Evolutionary conservation across 1,284 basidiomycete genomes (phyloP).

Genomic region (Tylopilus orsonianus): DNA sequence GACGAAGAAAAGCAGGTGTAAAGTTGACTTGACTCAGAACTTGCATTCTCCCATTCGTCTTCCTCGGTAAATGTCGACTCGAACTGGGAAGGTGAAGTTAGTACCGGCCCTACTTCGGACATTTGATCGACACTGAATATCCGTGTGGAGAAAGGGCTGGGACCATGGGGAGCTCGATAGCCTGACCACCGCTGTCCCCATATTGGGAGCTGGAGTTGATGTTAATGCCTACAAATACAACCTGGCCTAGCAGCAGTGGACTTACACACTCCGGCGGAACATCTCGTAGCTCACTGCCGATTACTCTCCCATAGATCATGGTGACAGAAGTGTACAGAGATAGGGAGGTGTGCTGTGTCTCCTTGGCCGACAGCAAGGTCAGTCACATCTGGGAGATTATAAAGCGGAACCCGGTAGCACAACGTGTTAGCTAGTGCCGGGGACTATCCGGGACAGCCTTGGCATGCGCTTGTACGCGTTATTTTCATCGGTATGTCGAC

Average conservation of each 20-base stretch:
- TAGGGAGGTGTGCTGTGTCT: constrained; percentile 14
- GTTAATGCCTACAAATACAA: constrained; percentile 17
- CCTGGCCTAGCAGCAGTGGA: constrained; percentile 3
- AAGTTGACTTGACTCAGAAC: constrained; percentile 17
- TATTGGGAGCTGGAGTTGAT: constrained; percentile 25
- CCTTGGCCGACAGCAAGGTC: constrained; percentile 17
- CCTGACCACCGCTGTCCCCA: constrained; percentile 36
- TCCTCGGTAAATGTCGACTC: constrained; percentile 19
- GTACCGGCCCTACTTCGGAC: constrained; percentile 22
- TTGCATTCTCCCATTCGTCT: constrained; percentile 22
- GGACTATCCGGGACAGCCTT: constrained; percentile 30
- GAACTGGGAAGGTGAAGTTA: constrained; percentile 31
- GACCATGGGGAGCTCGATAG: constrained; percentile 25
- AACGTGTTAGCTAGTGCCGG: constrained; percentile 28
- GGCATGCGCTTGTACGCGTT: constrained; percentile 14
- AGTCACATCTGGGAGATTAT: constrained; percentile 30
- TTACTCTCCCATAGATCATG: constrained; percentile 34
- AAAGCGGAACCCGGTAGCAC: constrained; percentile 20
- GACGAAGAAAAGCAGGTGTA: constrained; percentile 12
- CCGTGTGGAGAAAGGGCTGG: constrained; percentile 30
- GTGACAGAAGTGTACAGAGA: constrained; percentile 16
- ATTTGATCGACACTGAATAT: constrained; percentile 24
- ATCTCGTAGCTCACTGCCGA: constrained; percentile 34
- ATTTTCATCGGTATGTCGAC: constrained; percentile 17
- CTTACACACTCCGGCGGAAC: constrained; percentile 33